phyloP scores from a whole-genome alignment of 2,329 filamentous ascomycete genomes.

The Fusarium sp. region DNA sequence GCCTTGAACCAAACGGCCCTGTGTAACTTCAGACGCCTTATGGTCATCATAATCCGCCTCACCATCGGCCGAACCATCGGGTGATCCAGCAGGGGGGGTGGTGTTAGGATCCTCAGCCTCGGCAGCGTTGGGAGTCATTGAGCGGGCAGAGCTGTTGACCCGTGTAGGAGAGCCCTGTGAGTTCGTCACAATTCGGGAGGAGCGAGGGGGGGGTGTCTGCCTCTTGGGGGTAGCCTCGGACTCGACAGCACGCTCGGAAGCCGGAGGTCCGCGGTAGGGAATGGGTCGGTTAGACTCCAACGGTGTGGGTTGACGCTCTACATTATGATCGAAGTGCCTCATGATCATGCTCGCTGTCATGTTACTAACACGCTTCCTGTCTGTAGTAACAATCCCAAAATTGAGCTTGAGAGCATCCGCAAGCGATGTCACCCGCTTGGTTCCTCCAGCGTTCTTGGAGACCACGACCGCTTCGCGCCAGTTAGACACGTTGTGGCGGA shows the following conservation, averaged over 20 bases:
- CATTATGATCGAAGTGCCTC: slow-evolving; percentile 68
- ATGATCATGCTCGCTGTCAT: slow-evolving; percentile 84
- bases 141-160: slow-evolving; percentile 34
- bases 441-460: slow-evolving; percentile 97
- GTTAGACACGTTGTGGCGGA: slow-evolving; percentile 83
- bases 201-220: slow-evolving; percentile 35
- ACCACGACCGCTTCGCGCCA: slow-evolving; percentile 96
- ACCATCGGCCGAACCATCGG: slow-evolving; percentile 45
- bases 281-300: slow-evolving; percentile 48
- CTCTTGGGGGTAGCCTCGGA: slow-evolving; percentile 31
- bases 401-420: slow-evolving; percentile 96
- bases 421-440: slow-evolving; percentile 94
- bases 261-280: slow-evolving; percentile 27
- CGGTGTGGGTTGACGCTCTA: slow-evolving; percentile 56
- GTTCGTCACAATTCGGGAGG: slow-evolving; percentile 52
- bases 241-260: slow-evolving; percentile 30
- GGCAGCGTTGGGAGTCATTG: slow-evolving; percentile 12
- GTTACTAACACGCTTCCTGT: slow-evolving; percentile 73
- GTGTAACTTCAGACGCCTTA: slow-evolving; percentile 88
- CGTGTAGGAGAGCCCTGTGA: slow-evolving; percentile 56
- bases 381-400: slow-evolving; percentile 95
- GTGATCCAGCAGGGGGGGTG: slow-evolving; percentile 39
- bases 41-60: slow-evolving; percentile 74
- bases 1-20: slow-evolving; percentile 88
- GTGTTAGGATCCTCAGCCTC: slow-evolving; percentile 23